Evolutionary conservation across 1,284 basidiomycete genomes (phyloP).

Genomic region (Ustilago sp.): DNA sequence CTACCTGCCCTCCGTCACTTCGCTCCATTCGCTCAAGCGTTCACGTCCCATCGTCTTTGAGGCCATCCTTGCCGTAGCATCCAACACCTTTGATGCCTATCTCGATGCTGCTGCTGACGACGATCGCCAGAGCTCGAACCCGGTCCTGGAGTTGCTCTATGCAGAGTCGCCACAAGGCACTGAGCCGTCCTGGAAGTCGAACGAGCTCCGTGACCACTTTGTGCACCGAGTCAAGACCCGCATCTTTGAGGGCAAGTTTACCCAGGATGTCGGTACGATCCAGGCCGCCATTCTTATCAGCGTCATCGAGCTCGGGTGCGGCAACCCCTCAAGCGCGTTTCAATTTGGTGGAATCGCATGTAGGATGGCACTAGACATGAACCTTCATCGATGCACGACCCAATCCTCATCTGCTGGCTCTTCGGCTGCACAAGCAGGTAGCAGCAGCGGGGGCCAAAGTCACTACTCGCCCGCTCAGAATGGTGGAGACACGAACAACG

Average conservation of each 20-base stretch:
- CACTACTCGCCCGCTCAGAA: not conserved
- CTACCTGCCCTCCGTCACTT: conserved; percentile 51
- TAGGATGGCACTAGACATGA: conserved; percentile 54
- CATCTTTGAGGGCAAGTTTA: conserved; percentile 49
- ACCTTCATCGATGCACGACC: conserved; percentile 35
- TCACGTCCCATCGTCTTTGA: conserved; percentile 48
- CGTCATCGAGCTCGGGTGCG: conserved; percentile 48
- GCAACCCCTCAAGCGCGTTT: conserved; percentile 47
- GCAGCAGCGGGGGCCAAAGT: not conserved
- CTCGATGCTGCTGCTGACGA: conserved; percentile 23
- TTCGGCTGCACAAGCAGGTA: not conserved
- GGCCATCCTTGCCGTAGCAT: conserved; percentile 49
- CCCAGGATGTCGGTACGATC: conserved; percentile 33
- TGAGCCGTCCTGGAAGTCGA: conserved; percentile 31
- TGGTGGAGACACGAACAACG: not conserved
- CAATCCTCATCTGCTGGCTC: not conserved
- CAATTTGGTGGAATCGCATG: conserved; percentile 54
- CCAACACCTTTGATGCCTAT: conserved; percentile 49
- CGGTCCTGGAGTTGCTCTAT: conserved; percentile 30
- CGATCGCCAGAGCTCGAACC: conserved; percentile 15
- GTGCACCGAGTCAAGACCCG: conserved; percentile 42
- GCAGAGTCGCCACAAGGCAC: conserved; percentile 25
- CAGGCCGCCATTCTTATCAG: conserved; percentile 53
- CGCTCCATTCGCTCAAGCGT: conserved; percentile 41
- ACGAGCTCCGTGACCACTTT: conserved; percentile 45